Base-by-base conservation (phyloP, 371 early-diverging fungal species). In the Mucor saturninus region DNA sequence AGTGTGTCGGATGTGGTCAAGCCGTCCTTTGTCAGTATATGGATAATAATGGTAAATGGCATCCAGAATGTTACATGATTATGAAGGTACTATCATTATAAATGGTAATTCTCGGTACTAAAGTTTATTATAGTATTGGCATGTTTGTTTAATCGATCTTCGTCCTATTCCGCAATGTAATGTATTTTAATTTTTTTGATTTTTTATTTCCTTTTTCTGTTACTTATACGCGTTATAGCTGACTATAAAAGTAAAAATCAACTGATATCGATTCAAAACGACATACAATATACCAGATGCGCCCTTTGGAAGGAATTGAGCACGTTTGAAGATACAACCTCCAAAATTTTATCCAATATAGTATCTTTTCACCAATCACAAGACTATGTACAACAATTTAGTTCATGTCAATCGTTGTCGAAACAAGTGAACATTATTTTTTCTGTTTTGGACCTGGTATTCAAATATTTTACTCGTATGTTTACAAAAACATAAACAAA, bases 21-120 rank as follows among this genome's bases (percentile, higher is more conserved):
- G 90, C 93, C 15, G 92, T 97, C 21, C 76, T 96, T 55, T 87
- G 92, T 74, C 89, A 91, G 55, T 84, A 79, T 66, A 85, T 95
- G 51, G 93, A 95, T 15, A 86, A 87, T 61, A 74, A 82, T 57
- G 86, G 87, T 45, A 90, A 90, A 49, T 97, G 97, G 97, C 97
- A 97, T 74, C 94, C 95, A 13, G 95, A 95, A 69, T 97, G 97
- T 72, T 96, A 95, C 73, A 95, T 95, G 95, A 92, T 97, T 40
- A 88, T 91, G 76, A 95, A 93, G 77, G 83, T 84, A 54, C 37
- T 48, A n/a, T 8, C 11, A 26, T 48, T 48, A 15, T 48, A 48
- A 9, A 11, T 26, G 49, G 28, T 9, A n/a, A 8, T n/a, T 28
- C 49, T 21, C 26, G n/a, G 11, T 26, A 29, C 30, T 50, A 7